Evolutionary conservation across 805 yeast species (phyloP).

Genomic region (Saccharomycopsis fibuligera): DNA sequence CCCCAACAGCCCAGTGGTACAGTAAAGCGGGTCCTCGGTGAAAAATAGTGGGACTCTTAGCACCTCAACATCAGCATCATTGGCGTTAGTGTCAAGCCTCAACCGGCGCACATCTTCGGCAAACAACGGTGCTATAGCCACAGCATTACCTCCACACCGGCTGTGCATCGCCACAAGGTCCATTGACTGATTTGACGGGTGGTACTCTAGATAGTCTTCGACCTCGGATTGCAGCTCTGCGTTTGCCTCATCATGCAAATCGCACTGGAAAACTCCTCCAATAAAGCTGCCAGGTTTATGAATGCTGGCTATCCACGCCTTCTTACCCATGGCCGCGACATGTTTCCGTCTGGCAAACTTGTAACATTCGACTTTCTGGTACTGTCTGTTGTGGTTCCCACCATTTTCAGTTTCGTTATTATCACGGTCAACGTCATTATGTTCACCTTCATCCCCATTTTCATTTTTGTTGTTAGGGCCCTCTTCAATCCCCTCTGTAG

Average conservation of each 20-base stretch:
- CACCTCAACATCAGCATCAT: not conserved
- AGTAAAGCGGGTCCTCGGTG: too few species aligned
- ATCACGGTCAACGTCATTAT: too few species aligned
- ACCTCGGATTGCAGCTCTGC: not conserved
- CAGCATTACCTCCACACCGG: not conserved
- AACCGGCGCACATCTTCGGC: not conserved
- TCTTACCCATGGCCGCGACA: not conserved
- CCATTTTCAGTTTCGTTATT: too few species aligned
- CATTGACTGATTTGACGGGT: not conserved
- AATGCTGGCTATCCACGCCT: not conserved
- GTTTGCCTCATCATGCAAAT: not conserved
- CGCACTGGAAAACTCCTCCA: not conserved
- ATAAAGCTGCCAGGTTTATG: not conserved
- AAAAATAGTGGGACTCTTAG: constrained; percentile 1
- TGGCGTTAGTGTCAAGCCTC: constrained; percentile 1
- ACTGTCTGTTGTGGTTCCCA: not conserved
- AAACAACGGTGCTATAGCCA: not conserved
- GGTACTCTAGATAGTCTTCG: too few species aligned
- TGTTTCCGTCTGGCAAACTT: not conserved
- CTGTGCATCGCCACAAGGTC: not conserved
- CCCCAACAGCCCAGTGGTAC: too few species aligned
- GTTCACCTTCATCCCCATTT: not conserved
- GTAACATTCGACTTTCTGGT: not conserved
- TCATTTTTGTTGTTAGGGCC: not conserved
- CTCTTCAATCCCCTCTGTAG: not conserved